Evolutionary conservation across 1,139 yeast species (phyloP).

Genomic region (Suhomyces guaymorum): DNA sequence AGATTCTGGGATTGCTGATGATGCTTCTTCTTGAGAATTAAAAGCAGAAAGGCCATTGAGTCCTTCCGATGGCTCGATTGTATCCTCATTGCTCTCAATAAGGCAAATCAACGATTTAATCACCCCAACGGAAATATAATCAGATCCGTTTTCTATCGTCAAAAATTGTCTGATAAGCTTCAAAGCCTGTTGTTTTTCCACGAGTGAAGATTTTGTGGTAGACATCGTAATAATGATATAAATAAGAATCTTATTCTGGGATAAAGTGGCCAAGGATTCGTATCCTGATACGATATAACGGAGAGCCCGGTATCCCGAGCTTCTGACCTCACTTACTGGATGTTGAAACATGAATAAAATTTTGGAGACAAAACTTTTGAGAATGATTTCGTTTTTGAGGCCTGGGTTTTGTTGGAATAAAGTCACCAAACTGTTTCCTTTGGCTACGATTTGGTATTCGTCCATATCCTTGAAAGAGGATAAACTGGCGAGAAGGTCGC

Average conservation of each 20-base stretch:
- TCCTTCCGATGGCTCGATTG: constrained; percentile 9
- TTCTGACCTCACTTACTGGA: constrained; percentile 61
- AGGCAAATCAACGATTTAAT: constrained; percentile 72
- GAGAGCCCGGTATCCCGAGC: constrained; percentile 75
- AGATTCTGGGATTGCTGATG: constrained; percentile 14
- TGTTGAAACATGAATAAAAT: constrained; percentile 64
- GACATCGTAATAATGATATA: constrained; percentile 67
- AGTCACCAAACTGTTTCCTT: constrained; percentile 63
- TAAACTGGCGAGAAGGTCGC: constrained; percentile 34
- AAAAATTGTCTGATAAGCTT: constrained; percentile 67
- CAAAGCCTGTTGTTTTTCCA: constrained; percentile 80
- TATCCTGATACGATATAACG: constrained; percentile 60
- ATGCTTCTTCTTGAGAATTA: constrained; percentile 3
- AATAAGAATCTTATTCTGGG: constrained; percentile 57
- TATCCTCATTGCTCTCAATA: constrained; percentile 32
- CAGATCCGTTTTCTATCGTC: constrained; percentile 56
- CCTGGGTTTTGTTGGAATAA: constrained; percentile 61
- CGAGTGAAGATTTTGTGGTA: constrained; percentile 48
- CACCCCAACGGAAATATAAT: constrained; percentile 62
- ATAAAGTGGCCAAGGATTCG: constrained; percentile 49
- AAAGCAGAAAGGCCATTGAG: constrained; percentile 1
- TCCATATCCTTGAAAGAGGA: constrained; percentile 34
- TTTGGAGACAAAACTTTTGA: constrained; percentile 60
- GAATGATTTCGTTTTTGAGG: constrained; percentile 63
- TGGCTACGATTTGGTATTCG: constrained; percentile 51